phyloP scores from a whole-genome alignment of 2,329 filamentous ascomycete genomes.

The Hypoxylon sp. region DNA sequence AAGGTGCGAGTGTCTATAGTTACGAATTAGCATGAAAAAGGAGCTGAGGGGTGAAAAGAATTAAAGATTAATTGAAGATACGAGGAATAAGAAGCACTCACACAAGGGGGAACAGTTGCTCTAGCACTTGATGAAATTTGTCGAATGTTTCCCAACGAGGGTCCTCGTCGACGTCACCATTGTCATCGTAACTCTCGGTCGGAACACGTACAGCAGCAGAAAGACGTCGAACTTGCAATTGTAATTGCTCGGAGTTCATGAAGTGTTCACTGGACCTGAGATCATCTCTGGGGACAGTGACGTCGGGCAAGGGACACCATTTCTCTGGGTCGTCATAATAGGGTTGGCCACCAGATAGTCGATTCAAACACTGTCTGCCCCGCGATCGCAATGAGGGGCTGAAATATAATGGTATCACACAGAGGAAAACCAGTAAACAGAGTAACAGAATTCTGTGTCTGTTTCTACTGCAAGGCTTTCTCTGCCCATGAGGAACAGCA shows the following conservation, averaged over 20 bases:
- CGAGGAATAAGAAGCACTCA: conserved; percentile 18
- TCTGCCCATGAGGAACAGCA: conserved; percentile 1
- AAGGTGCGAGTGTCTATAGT: conserved; percentile 30
- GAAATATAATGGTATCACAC: conserved; percentile 20
- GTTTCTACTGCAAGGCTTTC: neutral
- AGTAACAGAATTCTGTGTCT: conserved; percentile 19
- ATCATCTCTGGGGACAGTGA: conserved; percentile 26
- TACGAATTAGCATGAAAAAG: conserved; percentile 13
- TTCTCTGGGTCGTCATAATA: conserved; percentile 14
- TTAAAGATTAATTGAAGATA: too few relatives aligned
- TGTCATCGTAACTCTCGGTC: conserved; percentile 44
- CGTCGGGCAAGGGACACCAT: conserved; percentile 41
- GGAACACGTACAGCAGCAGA: conserved; percentile 38
- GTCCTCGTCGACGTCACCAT: conserved; percentile 40
- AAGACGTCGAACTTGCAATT: conserved; percentile 38
- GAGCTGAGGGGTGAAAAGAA: neutral
- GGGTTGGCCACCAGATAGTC: neutral
- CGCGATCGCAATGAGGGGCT: conserved; percentile 12
- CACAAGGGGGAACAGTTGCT: conserved; percentile 40
- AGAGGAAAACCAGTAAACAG: conserved; percentile 22
- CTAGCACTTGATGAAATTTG: conserved; percentile 31
- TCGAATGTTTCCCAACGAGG: conserved; percentile 38
- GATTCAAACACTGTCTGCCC: conserved; percentile 4
- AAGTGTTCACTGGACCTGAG: conserved; percentile 38
- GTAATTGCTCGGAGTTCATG: conserved; percentile 23